Evolutionary conservation across 345 rosid genomes (phyloP), one percentile per base, ranked within the genome.

Genomic region (Arabidopsis arenosa): DNA sequence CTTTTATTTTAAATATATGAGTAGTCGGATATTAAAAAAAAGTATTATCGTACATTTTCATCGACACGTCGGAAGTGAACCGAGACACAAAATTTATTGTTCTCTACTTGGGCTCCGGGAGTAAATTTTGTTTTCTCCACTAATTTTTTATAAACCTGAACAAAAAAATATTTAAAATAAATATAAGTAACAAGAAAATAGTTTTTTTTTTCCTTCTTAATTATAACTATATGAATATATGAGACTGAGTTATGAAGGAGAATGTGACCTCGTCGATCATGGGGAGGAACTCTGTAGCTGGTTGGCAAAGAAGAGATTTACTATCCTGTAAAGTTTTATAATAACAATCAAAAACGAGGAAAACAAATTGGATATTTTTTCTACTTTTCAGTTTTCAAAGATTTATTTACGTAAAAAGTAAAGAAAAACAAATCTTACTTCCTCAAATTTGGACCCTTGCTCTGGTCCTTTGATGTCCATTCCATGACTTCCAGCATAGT

Each of bases 401-500:
- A 51, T 12, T 17, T 49, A 9, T 43, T 5, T 40, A 45, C 81
- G 47, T 79, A 68, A 85, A 85, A 75, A 57, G 77, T 79, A 63
- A 48, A 35, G 13, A 37, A 53, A 41, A 3, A 28, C 32, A 28
- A 18, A 41, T 66, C 80, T 75, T 82, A 9, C 93, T 79, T 70
- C 14, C 26, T 49, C 70, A 43, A 59, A 59, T 54, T 17, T 57
- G 39, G 35, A 72, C 26, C 63, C 49, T 76, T 86, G 95, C 80
- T 87, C 86, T 67, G 99, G 98, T 5, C 97, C 97, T 79, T 83
- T 88, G 47, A 95, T 95, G 83, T 95, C 99, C 99, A 95, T 95
- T 28, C 99, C 99, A 80, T 95, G 99, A 83, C 99, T 95, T 41
- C 96, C 97, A 1, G 99, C 99, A 68, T 95, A 95, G 63, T 92